Evolutionary conservation across 208 protist species (phyloP).

Genomic region (Acanthamoeba royreba): DNA sequence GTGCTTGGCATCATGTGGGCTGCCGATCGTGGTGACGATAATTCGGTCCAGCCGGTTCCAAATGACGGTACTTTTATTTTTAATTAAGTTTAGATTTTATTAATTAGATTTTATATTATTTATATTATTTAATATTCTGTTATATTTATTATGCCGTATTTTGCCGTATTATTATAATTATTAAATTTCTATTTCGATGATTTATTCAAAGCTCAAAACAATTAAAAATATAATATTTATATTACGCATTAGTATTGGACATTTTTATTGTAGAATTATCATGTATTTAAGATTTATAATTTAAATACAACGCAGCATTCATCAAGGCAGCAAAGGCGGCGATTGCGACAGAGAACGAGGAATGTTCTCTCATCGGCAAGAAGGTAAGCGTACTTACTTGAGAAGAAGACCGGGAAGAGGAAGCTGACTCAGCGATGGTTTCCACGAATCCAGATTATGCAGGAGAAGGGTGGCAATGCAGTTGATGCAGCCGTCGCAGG

Average conservation of each 20-base stretch:
- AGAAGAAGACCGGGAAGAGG: no score
- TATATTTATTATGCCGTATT: background rate
- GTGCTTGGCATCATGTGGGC: background rate
- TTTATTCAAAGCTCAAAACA: no score
- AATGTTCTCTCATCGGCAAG: background rate
- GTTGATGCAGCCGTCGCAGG: slow-evolving; percentile 63
- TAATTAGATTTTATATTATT: no score
- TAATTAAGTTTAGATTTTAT: no score
- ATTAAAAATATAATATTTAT: no score
- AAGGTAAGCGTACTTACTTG: background rate
- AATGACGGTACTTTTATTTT: no score
- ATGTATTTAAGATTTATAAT: background rate
- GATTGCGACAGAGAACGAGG: background rate
- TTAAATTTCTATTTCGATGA: no score
- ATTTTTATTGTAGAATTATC: background rate
- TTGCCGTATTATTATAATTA: no score
- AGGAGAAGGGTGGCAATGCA: slow-evolving; percentile 55
- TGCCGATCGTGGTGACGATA: background rate
- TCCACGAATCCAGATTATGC: background rate
- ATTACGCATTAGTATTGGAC: no score
- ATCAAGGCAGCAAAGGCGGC: background rate
- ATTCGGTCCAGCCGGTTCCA: background rate
- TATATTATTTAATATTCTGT: background rate
- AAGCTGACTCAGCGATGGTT: background rate
- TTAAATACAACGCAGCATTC: background rate